These are phyloP conservation scores for Thielaviopsis ethacetica DNA, from an alignment of 2,329 filamentous ascomycete species.

Conservation along the genomic window DNA sequence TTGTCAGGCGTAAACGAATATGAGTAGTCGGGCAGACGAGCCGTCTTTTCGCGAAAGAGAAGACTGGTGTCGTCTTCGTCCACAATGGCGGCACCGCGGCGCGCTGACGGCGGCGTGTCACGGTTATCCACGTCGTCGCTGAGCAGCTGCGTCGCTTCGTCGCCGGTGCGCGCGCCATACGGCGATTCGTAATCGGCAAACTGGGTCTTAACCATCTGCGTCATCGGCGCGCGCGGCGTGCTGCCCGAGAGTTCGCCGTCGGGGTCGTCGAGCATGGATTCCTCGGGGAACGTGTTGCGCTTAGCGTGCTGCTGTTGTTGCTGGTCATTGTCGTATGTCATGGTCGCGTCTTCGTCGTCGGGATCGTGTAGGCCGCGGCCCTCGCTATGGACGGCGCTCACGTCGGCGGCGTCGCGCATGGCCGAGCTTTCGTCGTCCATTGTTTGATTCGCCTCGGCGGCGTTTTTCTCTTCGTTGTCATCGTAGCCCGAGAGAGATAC, in stretches of 20 bases:
- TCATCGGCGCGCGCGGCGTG: slow-evolving; percentile 42
- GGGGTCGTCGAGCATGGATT: slow-evolving; percentile 51
- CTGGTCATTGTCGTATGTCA: slow-evolving; percentile 18
- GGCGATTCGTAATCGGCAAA: slow-evolving; percentile 52
- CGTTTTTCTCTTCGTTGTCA: slow-evolving; percentile 55
- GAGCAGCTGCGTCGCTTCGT: slow-evolving; percentile 20
- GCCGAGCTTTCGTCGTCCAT: slow-evolving; percentile 35
- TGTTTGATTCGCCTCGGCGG: slow-evolving; percentile 28
- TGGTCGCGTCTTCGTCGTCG: slow-evolving; percentile 23
- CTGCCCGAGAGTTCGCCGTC: slow-evolving; percentile 39
- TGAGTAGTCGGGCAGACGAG: slow-evolving; percentile 34
- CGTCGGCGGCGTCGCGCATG: slow-evolving; percentile 36
- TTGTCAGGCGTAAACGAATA: slow-evolving; percentile 25
- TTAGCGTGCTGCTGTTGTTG: slow-evolving; percentile 8
- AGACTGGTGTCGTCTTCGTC: slow-evolving; percentile 30
- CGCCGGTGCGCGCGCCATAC: slow-evolving; percentile 47
- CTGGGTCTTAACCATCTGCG: slow-evolving; percentile 34
- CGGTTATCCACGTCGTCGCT: slow-evolving; percentile 20
- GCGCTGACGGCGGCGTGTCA: slow-evolving; percentile 18
- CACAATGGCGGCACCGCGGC: slow-evolving; percentile 14
- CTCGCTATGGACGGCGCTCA: slow-evolving; percentile 15
- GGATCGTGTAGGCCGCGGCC: slow-evolving; percentile 22
- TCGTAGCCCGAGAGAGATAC: slow-evolving; percentile 93
- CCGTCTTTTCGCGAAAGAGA: slow-evolving; percentile 34
- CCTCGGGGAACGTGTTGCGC: slow-evolving; percentile 24